A percentile compares a stretch with the other conserved stretches of the same genome.
Conservation (phyloP, 768 basidiomycete species). For the Cytidiella melzeri region DNA sequence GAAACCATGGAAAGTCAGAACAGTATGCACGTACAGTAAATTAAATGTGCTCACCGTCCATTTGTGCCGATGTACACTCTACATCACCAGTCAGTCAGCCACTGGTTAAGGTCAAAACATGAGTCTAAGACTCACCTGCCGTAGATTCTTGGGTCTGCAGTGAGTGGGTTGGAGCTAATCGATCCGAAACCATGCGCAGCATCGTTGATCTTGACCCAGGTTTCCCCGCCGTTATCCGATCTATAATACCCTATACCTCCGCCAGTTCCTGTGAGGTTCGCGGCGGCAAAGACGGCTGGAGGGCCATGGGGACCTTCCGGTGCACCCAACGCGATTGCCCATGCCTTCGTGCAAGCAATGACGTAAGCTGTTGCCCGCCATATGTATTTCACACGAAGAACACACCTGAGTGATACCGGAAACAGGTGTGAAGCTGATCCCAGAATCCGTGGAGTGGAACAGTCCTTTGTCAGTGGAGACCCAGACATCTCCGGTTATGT, state of each 20-base stretch:
- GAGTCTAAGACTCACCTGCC: constrained; percentile 36
- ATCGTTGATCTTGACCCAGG: constrained; percentile 58
- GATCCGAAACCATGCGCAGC: constrained; percentile 52
- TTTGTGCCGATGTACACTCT: constrained; percentile 60
- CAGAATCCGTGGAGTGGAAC: constrained; percentile 51
- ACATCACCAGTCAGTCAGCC: not conserved
- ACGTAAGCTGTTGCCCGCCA: too few species aligned
- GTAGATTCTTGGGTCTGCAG: constrained; percentile 48
- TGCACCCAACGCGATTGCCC: constrained; percentile 54
- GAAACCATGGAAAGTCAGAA: too few species aligned
- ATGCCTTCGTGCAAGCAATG: constrained; percentile 34
- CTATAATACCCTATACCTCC: constrained; percentile 47
- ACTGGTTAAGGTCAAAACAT: not conserved
- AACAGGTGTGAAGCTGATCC: constrained; percentile 42
- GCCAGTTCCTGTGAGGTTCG: constrained; percentile 29
- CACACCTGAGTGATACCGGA: constrained; percentile 29
- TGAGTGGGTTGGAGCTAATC: constrained; percentile 37
- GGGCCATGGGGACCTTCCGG: constrained; percentile 40
- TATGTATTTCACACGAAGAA: not conserved
- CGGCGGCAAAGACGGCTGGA: constrained; percentile 51
- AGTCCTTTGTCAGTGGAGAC: constrained; percentile 53
- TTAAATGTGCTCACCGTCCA: constrained; percentile 30
- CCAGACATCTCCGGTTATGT: constrained; percentile 55
- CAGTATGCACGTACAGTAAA: not conserved
- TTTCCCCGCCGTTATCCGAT: constrained; percentile 48